Percentiles rank a stretch among this genome's conserved stretches.
Conservation (phyloP, 164 flowering plant species). For the Platanus orientalis region DNA sequence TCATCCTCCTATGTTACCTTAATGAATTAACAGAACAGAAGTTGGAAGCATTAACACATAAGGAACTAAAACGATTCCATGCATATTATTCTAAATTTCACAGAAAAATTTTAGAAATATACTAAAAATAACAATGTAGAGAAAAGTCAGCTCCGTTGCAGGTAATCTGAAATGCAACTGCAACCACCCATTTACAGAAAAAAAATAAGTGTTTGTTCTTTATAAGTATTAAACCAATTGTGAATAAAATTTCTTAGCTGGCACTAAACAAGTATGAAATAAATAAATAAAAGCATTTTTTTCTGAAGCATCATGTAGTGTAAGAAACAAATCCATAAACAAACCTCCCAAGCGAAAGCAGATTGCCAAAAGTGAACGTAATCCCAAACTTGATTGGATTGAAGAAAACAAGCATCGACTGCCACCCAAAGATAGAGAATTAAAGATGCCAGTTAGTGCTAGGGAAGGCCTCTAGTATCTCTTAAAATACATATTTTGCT, state of each 20-base stretch:
- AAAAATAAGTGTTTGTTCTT: neutral
- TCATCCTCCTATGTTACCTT: too few relatives aligned
- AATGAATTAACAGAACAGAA: too few relatives aligned
- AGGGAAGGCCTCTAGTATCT: neutral
- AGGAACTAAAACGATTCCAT: too few relatives aligned
- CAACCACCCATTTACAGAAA: neutral
- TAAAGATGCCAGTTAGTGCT: neutral
- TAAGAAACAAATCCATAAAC: conserved; percentile 16
- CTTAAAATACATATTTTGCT: neutral
- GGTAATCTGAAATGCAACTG: neutral
- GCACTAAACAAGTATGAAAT: neutral
- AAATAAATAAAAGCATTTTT: neutral
- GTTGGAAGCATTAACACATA: too few relatives aligned
- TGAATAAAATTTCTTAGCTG: neutral
- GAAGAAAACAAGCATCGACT: conserved; percentile 94
- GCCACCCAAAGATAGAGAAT: conserved; percentile 21
- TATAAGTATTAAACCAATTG: neutral
- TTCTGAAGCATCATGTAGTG: neutral
- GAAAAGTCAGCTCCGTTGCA: neutral
- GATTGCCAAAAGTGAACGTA: conserved; percentile 84
- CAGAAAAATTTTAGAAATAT: too few relatives aligned
- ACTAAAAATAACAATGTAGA: too few relatives aligned
- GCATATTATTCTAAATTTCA: too few relatives aligned
- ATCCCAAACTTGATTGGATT: conserved; percentile 85
- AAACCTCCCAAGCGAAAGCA: conserved; percentile 91